Evolutionary conservation across 202 grass and related monocot genomes (phyloP), one percentile per base, ranked within the genome.

Genomic region (Panicum hallii): DNA sequence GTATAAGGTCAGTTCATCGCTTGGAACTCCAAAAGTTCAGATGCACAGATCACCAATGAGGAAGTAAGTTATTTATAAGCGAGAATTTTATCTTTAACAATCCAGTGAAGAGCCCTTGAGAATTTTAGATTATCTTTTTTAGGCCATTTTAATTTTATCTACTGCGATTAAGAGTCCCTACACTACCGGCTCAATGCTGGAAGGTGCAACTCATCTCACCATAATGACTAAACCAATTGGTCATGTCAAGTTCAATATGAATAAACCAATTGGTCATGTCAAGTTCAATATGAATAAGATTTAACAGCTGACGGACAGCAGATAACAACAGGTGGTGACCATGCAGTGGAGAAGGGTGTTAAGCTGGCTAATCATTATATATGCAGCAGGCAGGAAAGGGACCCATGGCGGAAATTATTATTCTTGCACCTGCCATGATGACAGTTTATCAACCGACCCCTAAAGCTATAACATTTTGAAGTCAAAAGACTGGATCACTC

Each of bases 331-430:
- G 76, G 41, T 15, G 9, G 65, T 88, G 89, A 78, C 17, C 40
- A 56, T 80, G 70, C 76, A 90, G 48, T 65, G 54, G 75, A 54
- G 53, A 87, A 88, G 71, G 22, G 20, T 87, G 84, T 56, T 76
- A 76, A 70, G 89, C 70, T 84, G 76, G 89, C 85, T 42, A 80
- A 87, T 84, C 63, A 84, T 90, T 84, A 81, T 88, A 46, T 78
- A 78, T 49, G 77, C 89, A 77, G 72, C 49, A 65, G 77, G 79
- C 76, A 81, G 41, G 87, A 79, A 81, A 60, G 77, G 72, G 41
- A 47, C 81, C 69, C 7, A 87, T 72, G 48, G 22, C 1, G 3
- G 77, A 72, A 72, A 88, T 45, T 72, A 78, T 67, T 81, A 81
- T 67, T 55, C 69, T 72, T 65, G 43, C 81, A 70, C 40, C 85